A percentile compares a stretch with the other conserved stretches of the same genome.
These are phyloP conservation scores for Metarhizium robertsii DNA, from an alignment of 2,329 filamentous ascomycete genomes.

Conservation along the genomic window DNA sequence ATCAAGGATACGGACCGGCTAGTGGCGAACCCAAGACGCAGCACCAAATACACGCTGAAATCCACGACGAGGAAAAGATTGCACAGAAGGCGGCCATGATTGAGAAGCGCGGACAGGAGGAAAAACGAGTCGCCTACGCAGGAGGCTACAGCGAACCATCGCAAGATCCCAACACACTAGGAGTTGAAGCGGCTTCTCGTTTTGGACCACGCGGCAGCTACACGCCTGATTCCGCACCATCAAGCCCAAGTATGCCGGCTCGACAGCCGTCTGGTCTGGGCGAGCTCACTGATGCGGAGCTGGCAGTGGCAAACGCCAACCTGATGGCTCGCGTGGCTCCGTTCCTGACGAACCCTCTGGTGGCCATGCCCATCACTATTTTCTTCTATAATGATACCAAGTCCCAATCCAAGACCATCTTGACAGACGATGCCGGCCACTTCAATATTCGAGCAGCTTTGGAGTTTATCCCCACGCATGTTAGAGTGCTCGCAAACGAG, in stretches of 20 bases:
- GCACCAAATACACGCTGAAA: slow-evolving; percentile 31
- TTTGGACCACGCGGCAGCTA: slow-evolving; percentile 22
- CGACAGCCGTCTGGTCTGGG: slow-evolving; percentile 27
- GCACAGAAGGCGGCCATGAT: slow-evolving; percentile 69
- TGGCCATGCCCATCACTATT: slow-evolving; percentile 70
- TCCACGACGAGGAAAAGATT: slow-evolving; percentile 55
- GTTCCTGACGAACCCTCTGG: slow-evolving; percentile 78
- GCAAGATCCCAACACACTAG: slow-evolving; percentile 30
- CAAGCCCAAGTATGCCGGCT: slow-evolving; percentile 32
- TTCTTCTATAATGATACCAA: slow-evolving; percentile 88
- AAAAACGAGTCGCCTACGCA: slow-evolving; percentile 59
- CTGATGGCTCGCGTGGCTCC: slow-evolving; percentile 81
- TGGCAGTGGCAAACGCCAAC: slow-evolving; percentile 72
- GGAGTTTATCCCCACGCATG: slow-evolving; percentile 83
- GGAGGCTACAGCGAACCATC: slow-evolving; percentile 67
- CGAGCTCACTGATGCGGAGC: slow-evolving; percentile 66
- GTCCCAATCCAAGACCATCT: slow-evolving; percentile 75
- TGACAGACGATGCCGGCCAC: slow-evolving; percentile 82
- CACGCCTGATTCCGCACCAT: slow-evolving; percentile 29
- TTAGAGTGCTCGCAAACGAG: slow-evolving; percentile 80
- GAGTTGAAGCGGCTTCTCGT: slow-evolving; percentile 20
- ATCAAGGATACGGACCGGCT: slow-evolving; percentile 14
- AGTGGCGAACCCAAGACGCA: slow-evolving; percentile 11
- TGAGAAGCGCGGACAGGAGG: slow-evolving; percentile 58
- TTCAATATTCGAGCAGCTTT: slow-evolving; percentile 73